A percentile compares a stretch with the other conserved stretches of the same genome.
Evolutionary conservation across 2,329 filamentous ascomycete genomes (phyloP).

Genomic region (Mycocentrospora acerina): DNA sequence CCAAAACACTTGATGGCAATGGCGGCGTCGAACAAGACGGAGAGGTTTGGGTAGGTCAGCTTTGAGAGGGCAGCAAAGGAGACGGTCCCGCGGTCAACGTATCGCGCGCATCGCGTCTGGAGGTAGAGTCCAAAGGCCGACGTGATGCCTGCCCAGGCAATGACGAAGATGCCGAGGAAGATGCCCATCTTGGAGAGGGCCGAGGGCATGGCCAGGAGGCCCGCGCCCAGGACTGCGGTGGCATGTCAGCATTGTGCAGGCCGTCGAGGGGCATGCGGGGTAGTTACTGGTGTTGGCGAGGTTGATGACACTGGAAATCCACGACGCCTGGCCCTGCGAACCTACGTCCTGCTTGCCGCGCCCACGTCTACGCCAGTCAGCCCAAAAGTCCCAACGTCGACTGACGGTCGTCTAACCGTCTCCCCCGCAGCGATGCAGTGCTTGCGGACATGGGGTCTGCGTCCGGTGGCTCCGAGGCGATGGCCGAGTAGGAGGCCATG

Average conservation of each 20-base stretch:
- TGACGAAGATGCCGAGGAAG: conserved; percentile 76
- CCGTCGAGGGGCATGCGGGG: not conserved
- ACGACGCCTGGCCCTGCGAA: conserved; percentile 73
- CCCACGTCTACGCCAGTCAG: conserved; percentile 50
- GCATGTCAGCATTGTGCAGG: conserved; percentile 12
- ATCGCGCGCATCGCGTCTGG: conserved; percentile 88
- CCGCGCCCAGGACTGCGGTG: conserved; percentile 78
- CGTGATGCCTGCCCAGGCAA: conserved; percentile 87
- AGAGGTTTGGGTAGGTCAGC: conserved; percentile 93
- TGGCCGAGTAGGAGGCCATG: conserved; percentile 53
- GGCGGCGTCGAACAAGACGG: conserved; percentile 90
- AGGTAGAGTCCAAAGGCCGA: conserved; percentile 93
- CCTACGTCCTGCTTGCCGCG: conserved; percentile 71
- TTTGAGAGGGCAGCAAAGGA: conserved; percentile 98
- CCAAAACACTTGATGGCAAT: conserved; percentile 99
- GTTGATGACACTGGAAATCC: conserved; percentile 90
- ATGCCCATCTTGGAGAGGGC: conserved; percentile 97
- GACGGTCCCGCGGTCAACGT: conserved; percentile 82
- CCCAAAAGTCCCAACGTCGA: not conserved
- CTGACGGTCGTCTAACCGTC: conserved; percentile 28
- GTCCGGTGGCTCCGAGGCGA: conserved; percentile 42
- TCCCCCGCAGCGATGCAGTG: conserved; percentile 42
- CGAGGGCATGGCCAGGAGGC: conserved; percentile 92
- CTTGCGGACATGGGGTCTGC: conserved; percentile 45
- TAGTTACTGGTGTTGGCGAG: conserved; percentile 87